Evolutionary conservation across 2,329 filamentous ascomycete species (phyloP).

Genomic region (Pseudogymnoascus sp.): DNA sequence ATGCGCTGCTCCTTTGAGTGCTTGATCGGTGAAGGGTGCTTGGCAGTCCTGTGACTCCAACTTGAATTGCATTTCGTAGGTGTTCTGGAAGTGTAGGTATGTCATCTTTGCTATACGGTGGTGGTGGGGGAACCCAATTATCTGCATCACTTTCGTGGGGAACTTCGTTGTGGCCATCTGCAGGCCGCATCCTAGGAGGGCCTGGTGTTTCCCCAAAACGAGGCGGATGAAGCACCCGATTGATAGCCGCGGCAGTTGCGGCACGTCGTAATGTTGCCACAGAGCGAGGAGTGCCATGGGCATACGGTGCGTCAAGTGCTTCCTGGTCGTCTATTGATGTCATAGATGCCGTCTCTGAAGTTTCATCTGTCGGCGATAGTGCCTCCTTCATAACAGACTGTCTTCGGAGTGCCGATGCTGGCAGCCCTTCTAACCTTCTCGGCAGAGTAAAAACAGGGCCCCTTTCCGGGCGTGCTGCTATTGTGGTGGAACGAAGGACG

Average conservation of each 20-base stretch:
- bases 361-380: conserved; percentile 7
- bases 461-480: conserved; percentile 17
- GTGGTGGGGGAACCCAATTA: conserved; percentile 80
- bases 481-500: conserved; percentile 43
- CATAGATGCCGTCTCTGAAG: conserved; percentile 21
- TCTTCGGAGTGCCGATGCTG: neutral
- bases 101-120: conserved; percentile 64
- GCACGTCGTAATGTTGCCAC: conserved; percentile 62
- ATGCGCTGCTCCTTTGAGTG: conserved; percentile 16
- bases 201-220: conserved; percentile 39
- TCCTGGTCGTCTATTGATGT: conserved; percentile 31
- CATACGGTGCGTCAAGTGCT: conserved; percentile 62
- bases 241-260: conserved; percentile 67
- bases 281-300: conserved; percentile 63
- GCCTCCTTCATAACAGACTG: conserved; percentile 13
- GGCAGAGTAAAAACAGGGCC: neutral
- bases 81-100: conserved; percentile 28
- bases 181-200: conserved; percentile 54
- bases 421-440: neutral
- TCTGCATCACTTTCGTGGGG: conserved; percentile 83
- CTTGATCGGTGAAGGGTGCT: conserved; percentile 20
- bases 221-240: conserved; percentile 56
- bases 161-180: conserved; percentile 61
- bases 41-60: conserved; percentile 22
- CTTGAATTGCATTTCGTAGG: conserved; percentile 26